Conservation (phyloP, 2,329 filamentous ascomycete genomes). For the Penicillium digitatum region DNA sequence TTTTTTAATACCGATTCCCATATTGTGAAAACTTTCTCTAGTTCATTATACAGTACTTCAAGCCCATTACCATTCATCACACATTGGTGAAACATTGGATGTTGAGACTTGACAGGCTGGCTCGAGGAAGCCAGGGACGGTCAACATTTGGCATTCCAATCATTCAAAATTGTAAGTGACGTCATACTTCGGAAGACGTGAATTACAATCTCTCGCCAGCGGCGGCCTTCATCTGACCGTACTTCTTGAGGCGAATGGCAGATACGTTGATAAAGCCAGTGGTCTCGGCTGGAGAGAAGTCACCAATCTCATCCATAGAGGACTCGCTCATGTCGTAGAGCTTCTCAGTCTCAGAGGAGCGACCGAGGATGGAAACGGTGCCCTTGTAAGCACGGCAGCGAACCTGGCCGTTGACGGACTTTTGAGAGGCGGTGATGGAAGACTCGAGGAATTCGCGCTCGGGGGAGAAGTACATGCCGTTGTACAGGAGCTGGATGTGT, state of each 20-base stretch:
- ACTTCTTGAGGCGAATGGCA: conserved; percentile 42
- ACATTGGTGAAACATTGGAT: conserved; percentile 8
- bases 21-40: conserved; percentile 17
- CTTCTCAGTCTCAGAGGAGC: conserved; percentile 64
- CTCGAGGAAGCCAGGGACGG: conserved; percentile 19
- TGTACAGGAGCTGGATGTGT: conserved; percentile 22
- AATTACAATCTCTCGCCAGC: conserved; percentile 33
- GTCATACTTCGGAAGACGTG: neutral
- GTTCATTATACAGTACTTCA: conserved; percentile 29
- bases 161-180: conserved; percentile 2
- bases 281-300: conserved; percentile 63
- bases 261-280: conserved; percentile 56
- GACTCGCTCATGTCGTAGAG: conserved; percentile 64
- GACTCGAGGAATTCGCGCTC: conserved; percentile 66
- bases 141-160: conserved; percentile 20
- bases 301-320: conserved; percentile 67
- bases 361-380: conserved; percentile 48
- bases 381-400: conserved; percentile 66
- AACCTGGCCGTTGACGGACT: conserved; percentile 58
- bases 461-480: conserved; percentile 58
- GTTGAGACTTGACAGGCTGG: conserved; percentile 7
- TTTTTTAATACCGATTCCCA: conserved; percentile 7
- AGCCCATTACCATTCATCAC: conserved; percentile 11
- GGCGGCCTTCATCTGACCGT: conserved; percentile 40
- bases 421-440: conserved; percentile 24